Base-by-base conservation (phyloP, 2,329 filamentous ascomycete species). In the Hymenoscyphus linearis region DNA sequence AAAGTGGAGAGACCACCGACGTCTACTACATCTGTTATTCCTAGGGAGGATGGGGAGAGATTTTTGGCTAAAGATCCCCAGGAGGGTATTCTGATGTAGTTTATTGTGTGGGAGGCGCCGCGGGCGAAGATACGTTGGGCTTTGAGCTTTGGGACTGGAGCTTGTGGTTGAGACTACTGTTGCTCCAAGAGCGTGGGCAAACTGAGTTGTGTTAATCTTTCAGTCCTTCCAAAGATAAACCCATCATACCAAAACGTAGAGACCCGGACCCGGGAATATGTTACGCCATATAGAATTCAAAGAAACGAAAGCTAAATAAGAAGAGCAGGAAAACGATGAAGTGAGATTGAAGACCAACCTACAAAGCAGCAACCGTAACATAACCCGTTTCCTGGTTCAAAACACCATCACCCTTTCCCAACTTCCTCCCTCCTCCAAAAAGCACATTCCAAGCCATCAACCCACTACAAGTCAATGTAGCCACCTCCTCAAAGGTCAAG, bases 391-490 rank as follows among this genome's bases (percentile, higher is more conserved):
- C 77, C 58, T 77, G 75, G 0, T 74, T 76, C 7, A 79, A 69
- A 0, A 79, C 74, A 62, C 69, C 71, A 6, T 77, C 68, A 0
- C 75, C 76, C 0, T 74, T 67, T 2, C 57, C 65, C 26, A 76
- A 52, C 1, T 65, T 59, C 74, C 74, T 71, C 57, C 65, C 79
- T 54, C 82, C 82, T n/a, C 40, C 40, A 57, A 80, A 84, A 3
- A 85, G 71, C 6, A 80, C 80, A 65, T 85, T 85, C 83, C 82
- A 85, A 1, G 81, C 80, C 0, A 82, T 84, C 12, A 85, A 62
- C 0, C 76, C 81, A 0, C 82, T 82, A 63, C 81, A 84, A 2
- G 76, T 70, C 0, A 85, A 72, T 0, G 80, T 84, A 31, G 77
- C 75, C 1, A 76, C 79, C 62, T 85, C 80, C 0, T 74, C 61